Conservation (phyloP, 2,329 filamentous ascomycete genomes). For the Pseudocercospora macadamiae region DNA sequence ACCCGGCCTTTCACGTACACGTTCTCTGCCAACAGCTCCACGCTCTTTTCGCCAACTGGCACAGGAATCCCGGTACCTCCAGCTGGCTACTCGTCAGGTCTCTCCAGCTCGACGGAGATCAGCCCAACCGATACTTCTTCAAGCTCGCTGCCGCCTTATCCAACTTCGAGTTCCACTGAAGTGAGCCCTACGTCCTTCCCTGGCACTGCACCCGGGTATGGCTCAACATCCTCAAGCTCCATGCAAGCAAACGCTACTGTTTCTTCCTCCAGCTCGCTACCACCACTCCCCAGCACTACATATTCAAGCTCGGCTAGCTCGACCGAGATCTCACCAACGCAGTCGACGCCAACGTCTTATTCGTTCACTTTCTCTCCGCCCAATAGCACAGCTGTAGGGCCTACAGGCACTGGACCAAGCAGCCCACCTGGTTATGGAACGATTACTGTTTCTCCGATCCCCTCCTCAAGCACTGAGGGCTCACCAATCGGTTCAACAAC, state of each 20-base stretch:
- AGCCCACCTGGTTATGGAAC: background rate
- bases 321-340: conserved; percentile 5
- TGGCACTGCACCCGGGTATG: conserved; percentile 11
- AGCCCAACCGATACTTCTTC: background rate
- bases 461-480: conserved; percentile 4
- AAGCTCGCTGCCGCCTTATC: background rate
- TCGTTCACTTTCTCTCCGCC: conserved; percentile 5
- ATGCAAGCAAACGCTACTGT: too few species aligned
- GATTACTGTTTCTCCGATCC: background rate
- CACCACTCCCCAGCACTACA: too few species aligned
- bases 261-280: too few species aligned
- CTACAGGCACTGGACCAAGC: background rate
- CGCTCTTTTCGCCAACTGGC: conserved; percentile 6
- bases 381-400: conserved; percentile 9
- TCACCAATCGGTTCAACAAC: conserved; percentile 6
- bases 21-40: conserved; percentile 9
- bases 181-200: conserved; percentile 16
- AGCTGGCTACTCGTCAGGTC: background rate
- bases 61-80: conserved; percentile 17
- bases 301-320: conserved; percentile 2
- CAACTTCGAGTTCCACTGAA: background rate
- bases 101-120: background rate
- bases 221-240: conserved; percentile 1
- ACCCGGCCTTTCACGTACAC: conserved; percentile 10
- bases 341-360: background rate